Evolutionary conservation across 495 filamentous ascomycete genomes (phyloP).

Genomic region (Cercophora sp.): DNA sequence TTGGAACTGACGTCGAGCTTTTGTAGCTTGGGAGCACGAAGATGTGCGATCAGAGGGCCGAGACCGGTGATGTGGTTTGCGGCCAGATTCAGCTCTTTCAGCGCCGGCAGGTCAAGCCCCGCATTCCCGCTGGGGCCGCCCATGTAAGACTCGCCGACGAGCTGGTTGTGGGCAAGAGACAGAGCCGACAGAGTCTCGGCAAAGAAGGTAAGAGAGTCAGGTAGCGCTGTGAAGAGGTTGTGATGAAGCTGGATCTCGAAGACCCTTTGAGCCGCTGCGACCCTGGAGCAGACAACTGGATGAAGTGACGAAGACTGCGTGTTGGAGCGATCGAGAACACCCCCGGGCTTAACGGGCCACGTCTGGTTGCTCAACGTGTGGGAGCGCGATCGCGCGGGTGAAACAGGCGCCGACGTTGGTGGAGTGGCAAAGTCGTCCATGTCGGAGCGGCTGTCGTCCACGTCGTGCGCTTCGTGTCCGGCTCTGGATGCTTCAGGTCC

Average conservation of each 20-base stretch:
- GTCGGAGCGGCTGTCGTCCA: conserved; percentile 55
- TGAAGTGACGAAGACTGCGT: conserved; percentile 54
- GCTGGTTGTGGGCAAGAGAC: conserved; percentile 75
- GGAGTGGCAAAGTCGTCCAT: conserved; percentile 62
- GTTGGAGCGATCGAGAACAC: conserved; percentile 68
- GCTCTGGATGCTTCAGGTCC: background rate
- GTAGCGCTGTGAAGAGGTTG: conserved; percentile 69
- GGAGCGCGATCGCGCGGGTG: conserved; percentile 39
- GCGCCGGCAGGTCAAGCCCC: conserved; percentile 61
- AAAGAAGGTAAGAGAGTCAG: conserved; percentile 63
- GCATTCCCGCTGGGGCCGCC: conserved; percentile 35
- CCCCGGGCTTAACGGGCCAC: conserved; percentile 67
- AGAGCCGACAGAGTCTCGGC: conserved; percentile 65
- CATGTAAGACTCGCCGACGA: conserved; percentile 57
- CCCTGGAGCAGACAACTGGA: conserved; percentile 47
- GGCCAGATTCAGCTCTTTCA: conserved; percentile 70
- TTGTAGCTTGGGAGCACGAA: conserved; percentile 67
- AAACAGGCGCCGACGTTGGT: conserved; percentile 45
- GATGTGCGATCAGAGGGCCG: conserved; percentile 54
- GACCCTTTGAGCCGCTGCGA: conserved; percentile 45
- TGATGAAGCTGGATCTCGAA: conserved; percentile 63
- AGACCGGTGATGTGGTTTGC: conserved; percentile 65
- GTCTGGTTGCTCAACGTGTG: conserved; percentile 36
- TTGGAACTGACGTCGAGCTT: conserved; percentile 79
- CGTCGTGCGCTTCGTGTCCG: conserved; percentile 26